Percentiles rank a stretch among this genome's conserved stretches.
phyloP scores from a whole-genome alignment of 306 rosid species.

The Quercus dentata region DNA sequence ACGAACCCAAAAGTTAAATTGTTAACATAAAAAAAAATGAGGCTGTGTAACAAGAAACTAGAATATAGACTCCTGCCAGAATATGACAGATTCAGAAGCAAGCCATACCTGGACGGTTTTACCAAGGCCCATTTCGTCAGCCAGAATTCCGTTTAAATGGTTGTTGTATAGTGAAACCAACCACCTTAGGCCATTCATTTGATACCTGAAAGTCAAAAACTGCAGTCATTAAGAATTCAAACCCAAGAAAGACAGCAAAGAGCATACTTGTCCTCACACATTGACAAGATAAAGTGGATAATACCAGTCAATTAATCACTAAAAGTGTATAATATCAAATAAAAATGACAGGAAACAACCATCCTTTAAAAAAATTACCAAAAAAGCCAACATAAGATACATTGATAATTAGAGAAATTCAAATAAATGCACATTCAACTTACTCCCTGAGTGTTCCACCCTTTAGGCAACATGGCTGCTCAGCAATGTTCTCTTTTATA shows the following conservation, averaged over 20 bases:
- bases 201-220: constrained; percentile 70
- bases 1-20: constrained; percentile 17
- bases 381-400: not conserved
- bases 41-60: not conserved
- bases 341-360: constrained; percentile 1
- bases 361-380: constrained; percentile 4
- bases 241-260: constrained; percentile 4
- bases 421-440: constrained; percentile 33
- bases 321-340: not conserved
- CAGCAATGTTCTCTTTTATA: constrained; percentile 87
- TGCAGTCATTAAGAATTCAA: constrained; percentile 23
- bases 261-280: not conserved
- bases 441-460: constrained; percentile 96
- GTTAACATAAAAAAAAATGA: not conserved
- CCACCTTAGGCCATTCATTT: constrained; percentile 99
- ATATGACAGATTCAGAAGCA: constrained; percentile 9
- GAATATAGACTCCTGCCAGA: not conserved
- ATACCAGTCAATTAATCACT: constrained; percentile 1
- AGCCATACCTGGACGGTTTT: constrained; percentile 91
- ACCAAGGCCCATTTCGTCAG: constrained; percentile 99
- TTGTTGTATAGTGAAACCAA: constrained; percentile 92
- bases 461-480: constrained; percentile 74
- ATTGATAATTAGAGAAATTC: constrained; percentile 4
- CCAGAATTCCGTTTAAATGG: constrained; percentile 98
- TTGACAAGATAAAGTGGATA: constrained; percentile 3